Conservation (phyloP, 305 asterid species). For the Ajuga reptans region DNA sequence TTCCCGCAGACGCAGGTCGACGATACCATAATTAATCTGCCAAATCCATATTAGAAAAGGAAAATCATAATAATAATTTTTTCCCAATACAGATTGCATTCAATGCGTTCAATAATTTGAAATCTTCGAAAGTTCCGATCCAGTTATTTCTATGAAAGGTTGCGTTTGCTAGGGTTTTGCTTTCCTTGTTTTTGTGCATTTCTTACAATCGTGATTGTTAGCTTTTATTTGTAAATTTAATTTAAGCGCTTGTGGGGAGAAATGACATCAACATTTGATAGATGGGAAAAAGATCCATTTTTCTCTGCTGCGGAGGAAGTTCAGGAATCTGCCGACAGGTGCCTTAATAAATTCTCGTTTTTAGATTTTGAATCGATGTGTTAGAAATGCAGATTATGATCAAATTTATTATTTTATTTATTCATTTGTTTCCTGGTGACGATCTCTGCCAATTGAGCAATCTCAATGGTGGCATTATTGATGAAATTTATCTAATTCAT, state of each 20-base stretch:
- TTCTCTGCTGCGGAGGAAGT: conserved; percentile 94
- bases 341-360: background rate
- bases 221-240: conserved; percentile 21
- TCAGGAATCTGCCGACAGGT: conserved; percentile 97
- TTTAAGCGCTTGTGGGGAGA: conserved; percentile 6
- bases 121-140: background rate
- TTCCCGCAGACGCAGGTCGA: conserved; percentile 8
- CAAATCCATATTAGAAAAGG: conserved; percentile 14
- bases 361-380: background rate
- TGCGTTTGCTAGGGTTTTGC: conserved; percentile 29
- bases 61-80: background rate
- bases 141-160: background rate
- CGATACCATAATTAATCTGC: conserved; percentile 1
- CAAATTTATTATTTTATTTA: too few relatives aligned
- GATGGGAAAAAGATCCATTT: conserved; percentile 94
- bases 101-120: background rate
- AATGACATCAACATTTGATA: conserved; percentile 67
- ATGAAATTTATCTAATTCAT: conserved; percentile 8
- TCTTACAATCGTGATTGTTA: conserved; percentile 16
- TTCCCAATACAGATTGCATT: background rate
- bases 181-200: background rate
- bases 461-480: background rate
- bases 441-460: background rate
- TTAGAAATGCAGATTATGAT: conserved; percentile 4
- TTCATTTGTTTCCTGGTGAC: background rate